Percentiles rank a stretch among this genome's conserved stretches.
Conservation (phyloP, 2,329 filamentous ascomycete species). For the Fusarium chaquense region DNA sequence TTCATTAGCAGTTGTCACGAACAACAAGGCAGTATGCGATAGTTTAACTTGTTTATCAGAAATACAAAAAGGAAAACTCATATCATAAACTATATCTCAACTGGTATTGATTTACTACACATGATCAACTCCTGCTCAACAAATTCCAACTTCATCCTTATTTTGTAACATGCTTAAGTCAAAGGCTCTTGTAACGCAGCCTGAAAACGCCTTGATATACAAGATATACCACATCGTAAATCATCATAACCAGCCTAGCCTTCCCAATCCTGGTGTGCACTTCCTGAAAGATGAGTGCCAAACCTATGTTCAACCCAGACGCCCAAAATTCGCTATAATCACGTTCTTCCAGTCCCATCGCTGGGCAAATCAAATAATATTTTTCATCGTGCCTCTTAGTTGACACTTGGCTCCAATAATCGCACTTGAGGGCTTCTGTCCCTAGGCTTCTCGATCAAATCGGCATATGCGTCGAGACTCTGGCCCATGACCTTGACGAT, state of each 20-base stretch:
- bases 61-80: not conserved
- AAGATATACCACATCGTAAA: slow-evolving; percentile 25
- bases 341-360: not conserved
- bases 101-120: slow-evolving; percentile 1
- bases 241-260: slow-evolving; percentile 11
- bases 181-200: not conserved
- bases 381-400: slow-evolving; percentile 8
- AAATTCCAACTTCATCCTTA: slow-evolving; percentile 1
- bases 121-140: not conserved
- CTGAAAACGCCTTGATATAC: slow-evolving; percentile 34
- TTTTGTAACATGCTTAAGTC: not conserved
- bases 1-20: not conserved
- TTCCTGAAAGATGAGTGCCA: not conserved
- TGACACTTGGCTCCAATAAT: slow-evolving; percentile 43
- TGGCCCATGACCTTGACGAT: slow-evolving; percentile 69
- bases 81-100: not conserved
- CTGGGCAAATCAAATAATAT: not conserved
- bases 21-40: not conserved
- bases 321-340: slow-evolving; percentile 18
- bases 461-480: slow-evolving; percentile 68
- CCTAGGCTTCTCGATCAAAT: slow-evolving; percentile 66
- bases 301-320: slow-evolving; percentile 10
- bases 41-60: not conserved
- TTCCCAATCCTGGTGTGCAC: slow-evolving; percentile 1
- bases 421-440: slow-evolving; percentile 56